These are phyloP conservation scores for Colletotrichum sp. DNA, from an alignment of 2,329 filamentous ascomycete species.

Conservation along the genomic window DNA sequence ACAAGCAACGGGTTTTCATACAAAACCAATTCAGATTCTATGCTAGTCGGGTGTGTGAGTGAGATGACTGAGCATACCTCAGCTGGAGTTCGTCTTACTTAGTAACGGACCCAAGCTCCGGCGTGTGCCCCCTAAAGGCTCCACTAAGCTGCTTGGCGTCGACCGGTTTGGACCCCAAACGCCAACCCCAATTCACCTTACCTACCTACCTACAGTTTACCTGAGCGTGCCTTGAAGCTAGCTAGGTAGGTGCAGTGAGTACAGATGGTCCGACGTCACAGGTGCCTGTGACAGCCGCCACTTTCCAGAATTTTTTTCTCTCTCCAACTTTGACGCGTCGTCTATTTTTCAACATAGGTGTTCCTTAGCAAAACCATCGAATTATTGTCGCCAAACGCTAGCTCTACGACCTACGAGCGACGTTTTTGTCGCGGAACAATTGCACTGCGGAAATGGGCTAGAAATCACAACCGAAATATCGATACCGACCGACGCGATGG, in stretches of 20 bases:
- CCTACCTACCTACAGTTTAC: neutral
- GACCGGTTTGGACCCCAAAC: neutral
- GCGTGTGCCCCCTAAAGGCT: neutral
- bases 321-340: neutral
- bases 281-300: slow-evolving; percentile 5
- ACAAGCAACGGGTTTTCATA: neutral
- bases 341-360: neutral
- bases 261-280: slow-evolving; percentile 12
- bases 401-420: neutral
- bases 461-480: neutral
- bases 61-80: neutral
- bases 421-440: neutral
- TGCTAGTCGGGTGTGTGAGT: neutral
- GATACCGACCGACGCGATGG: slow-evolving; percentile 15
- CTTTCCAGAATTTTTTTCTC: slow-evolving; percentile 4
- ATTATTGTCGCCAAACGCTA: neutral
- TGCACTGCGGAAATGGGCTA: slow-evolving; percentile 8
- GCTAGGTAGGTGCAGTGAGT: neutral
- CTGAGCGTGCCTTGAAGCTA: neutral
- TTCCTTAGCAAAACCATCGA: neutral
- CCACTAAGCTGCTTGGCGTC: neutral
- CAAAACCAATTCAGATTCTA: neutral
- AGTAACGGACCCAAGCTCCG: neutral
- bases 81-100: neutral
- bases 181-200: neutral